These are phyloP conservation scores for Nymphaea thermarum DNA, from an alignment of 164 flowering plant genomes.

Conservation along the genomic window DNA sequence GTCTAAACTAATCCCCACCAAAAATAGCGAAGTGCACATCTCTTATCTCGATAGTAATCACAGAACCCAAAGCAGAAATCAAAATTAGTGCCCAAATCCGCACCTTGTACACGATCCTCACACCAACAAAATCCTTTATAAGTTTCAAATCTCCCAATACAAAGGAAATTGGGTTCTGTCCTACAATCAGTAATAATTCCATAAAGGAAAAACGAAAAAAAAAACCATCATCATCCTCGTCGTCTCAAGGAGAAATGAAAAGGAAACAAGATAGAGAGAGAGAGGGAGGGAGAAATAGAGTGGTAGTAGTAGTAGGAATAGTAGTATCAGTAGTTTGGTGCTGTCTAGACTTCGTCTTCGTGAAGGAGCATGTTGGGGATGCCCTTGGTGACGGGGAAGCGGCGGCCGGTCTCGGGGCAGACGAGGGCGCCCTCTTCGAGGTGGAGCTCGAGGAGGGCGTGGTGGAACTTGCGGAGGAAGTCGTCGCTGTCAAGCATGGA, in stretches of 20 bases:
- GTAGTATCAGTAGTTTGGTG: neutral
- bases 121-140: neutral
- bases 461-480: slow-evolving; percentile 59
- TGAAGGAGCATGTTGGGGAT: slow-evolving; percentile 95
- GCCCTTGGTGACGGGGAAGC: slow-evolving; percentile 73
- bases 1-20: neutral
- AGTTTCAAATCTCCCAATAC: neutral
- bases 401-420: slow-evolving; percentile 76
- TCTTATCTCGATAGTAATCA: neutral
- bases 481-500: slow-evolving; percentile 57
- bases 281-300: neutral
- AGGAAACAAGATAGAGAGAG: neutral
- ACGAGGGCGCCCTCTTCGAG: slow-evolving; percentile 82
- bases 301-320: neutral
- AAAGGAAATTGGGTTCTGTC: no score
- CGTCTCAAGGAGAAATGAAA: neutral
- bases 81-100: neutral
- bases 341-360: slow-evolving; percentile 69
- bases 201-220: no score
- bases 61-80: neutral
- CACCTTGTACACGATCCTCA: neutral
- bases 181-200: no score
- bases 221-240: neutral
- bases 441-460: slow-evolving; percentile 73
- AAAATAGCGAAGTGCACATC: neutral